Evolutionary conservation across 2,329 filamentous ascomycete genomes (phyloP).

Genomic region (Dendryphion nanum): DNA sequence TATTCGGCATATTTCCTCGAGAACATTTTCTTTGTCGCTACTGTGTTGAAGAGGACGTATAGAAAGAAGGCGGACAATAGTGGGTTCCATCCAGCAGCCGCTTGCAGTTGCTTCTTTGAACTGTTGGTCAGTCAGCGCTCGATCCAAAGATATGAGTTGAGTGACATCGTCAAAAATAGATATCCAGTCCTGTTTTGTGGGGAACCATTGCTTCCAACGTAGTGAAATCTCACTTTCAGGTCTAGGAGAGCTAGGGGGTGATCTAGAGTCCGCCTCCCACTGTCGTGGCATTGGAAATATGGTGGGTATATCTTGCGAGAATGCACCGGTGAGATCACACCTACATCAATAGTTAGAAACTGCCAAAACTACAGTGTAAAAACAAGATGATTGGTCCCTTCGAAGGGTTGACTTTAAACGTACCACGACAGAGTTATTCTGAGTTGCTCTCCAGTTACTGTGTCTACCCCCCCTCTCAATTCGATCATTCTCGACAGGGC

Average conservation of each 20-base stretch:
- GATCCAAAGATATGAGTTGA: slow-evolving; percentile 24
- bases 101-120: slow-evolving; percentile 16
- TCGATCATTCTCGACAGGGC: slow-evolving; percentile 22
- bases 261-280: slow-evolving; percentile 34
- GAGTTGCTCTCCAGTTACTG: slow-evolving; percentile 19
- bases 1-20: slow-evolving; percentile 31
- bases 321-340: slow-evolving; percentile 26
- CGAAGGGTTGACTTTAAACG: slow-evolving; percentile 1
- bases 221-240: slow-evolving; percentile 55
- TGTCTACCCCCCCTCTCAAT: slow-evolving; percentile 22
- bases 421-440: slow-evolving; percentile 31
- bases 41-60: slow-evolving; percentile 20
- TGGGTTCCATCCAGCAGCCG: slow-evolving; percentile 27
- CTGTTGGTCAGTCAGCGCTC: slow-evolving; percentile 21
- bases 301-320: slow-evolving; percentile 28
- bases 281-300: slow-evolving; percentile 20
- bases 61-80: slow-evolving; percentile 21
- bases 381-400: neutral
- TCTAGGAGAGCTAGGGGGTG: slow-evolving; percentile 60
- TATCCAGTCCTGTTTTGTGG: slow-evolving; percentile 16
- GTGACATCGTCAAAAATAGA: slow-evolving; percentile 26
- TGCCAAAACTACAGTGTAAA: neutral
- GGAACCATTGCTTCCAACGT: slow-evolving; percentile 54
- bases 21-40: slow-evolving; percentile 12
- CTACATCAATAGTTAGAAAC: too few species aligned